A percentile compares a stretch with the other conserved stretches of the same genome.
These are phyloP conservation scores for Sporothrix mexicana DNA, from an alignment of 2,329 filamentous ascomycete species.

Conservation along the genomic window DNA sequence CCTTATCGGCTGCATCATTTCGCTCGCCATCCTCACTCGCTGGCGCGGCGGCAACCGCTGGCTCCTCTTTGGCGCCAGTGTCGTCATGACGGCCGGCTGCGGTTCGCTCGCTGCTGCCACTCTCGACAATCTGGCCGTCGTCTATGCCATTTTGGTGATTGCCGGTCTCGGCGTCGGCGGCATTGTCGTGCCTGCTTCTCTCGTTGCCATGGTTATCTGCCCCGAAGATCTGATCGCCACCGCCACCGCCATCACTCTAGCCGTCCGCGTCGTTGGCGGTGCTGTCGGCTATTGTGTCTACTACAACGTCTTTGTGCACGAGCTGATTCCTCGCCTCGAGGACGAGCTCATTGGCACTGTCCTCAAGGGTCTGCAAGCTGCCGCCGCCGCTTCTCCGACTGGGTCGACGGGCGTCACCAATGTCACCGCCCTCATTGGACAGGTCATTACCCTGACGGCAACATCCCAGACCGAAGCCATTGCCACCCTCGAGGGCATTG, in stretches of 20 bases:
- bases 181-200: constrained; percentile 70
- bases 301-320: constrained; percentile 60
- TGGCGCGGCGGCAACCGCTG: constrained; percentile 64
- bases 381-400: constrained; percentile 50
- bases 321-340: constrained; percentile 52
- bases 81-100: constrained; percentile 69
- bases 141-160: constrained; percentile 65
- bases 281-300: constrained; percentile 67
- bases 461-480: constrained; percentile 58
- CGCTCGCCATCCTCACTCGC: constrained; percentile 62
- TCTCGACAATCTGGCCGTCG: constrained; percentile 57
- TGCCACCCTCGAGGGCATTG: constrained; percentile 57
- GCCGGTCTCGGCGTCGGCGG: constrained; percentile 70
- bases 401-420: constrained; percentile 25
- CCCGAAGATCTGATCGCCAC: constrained; percentile 74
- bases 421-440: constrained; percentile 28
- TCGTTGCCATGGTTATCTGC: constrained; percentile 72
- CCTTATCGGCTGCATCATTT: constrained; percentile 64
- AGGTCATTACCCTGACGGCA: constrained; percentile 61
- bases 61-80: constrained; percentile 63
- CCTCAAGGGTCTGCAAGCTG: constrained; percentile 42
- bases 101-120: constrained; percentile 59
- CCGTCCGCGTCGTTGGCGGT: constrained; percentile 72
- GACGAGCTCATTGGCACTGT: constrained; percentile 59
- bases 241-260: constrained; percentile 69